Evolutionary conservation across 1,284 basidiomycete species (phyloP).

Genomic region (Leccinum subspadiceum): DNA sequence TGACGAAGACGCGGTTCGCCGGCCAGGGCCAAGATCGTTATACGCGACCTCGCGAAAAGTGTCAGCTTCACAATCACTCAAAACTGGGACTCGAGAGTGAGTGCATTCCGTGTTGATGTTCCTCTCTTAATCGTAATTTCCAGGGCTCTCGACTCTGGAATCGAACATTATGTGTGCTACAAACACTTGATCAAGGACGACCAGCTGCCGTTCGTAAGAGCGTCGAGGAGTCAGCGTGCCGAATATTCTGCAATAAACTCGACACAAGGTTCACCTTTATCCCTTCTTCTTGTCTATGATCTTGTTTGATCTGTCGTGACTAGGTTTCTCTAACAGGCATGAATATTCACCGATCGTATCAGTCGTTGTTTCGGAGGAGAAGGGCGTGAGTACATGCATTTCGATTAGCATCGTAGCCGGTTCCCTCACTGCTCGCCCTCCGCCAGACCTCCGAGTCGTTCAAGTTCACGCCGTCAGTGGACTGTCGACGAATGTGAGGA

Average conservation of each 20-base stretch:
- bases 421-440: no score
- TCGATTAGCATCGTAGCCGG: not conserved
- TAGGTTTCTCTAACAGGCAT: constrained; percentile 53
- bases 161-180: constrained; percentile 53
- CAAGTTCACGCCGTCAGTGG: no score
- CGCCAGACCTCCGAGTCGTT: no score
- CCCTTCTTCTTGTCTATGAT: not conserved
- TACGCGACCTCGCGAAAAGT: constrained; percentile 71
- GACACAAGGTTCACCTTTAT: constrained; percentile 52
- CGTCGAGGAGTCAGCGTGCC: constrained; percentile 61
- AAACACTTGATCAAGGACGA: constrained; percentile 41
- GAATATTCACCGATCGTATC: constrained; percentile 44
- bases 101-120: constrained; percentile 19
- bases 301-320: not conserved
- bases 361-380: constrained; percentile 55
- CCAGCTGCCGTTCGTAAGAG: constrained; percentile 63
- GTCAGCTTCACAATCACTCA: constrained; percentile 71
- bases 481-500: no score
- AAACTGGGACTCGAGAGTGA: constrained; percentile 77
- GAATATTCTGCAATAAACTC: constrained; percentile 69
- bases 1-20: constrained; percentile 57
- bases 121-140: not conserved
- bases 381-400: constrained; percentile 39
- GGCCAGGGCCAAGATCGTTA: constrained; percentile 66
- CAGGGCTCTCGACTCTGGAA: constrained; percentile 53